Evolutionary conservation across 2,329 filamentous ascomycete species (phyloP).

Genomic region (Mariannaea sp.): DNA sequence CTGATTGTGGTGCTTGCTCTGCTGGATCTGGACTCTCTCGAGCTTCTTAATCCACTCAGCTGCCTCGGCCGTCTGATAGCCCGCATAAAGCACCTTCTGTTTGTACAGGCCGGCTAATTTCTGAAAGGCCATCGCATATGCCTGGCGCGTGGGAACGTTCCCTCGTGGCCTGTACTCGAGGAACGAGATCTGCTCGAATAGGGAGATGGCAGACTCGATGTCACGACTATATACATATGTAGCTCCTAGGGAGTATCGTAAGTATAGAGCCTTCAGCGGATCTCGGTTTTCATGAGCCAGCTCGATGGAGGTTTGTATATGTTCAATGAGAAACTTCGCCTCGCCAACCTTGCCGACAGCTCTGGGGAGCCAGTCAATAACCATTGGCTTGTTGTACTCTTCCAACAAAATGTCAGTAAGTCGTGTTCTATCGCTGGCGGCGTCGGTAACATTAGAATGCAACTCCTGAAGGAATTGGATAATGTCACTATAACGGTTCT

Average conservation of each 20-base stretch:
- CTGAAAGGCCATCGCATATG: conserved; percentile 48
- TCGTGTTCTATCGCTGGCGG: conserved; percentile 34
- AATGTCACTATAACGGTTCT: conserved; percentile 44
- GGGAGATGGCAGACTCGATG: conserved; percentile 41
- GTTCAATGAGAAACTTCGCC: conserved; percentile 38
- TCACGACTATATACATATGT: conserved; percentile 44
- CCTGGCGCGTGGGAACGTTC: conserved; percentile 46
- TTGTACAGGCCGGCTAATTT: conserved; percentile 47
- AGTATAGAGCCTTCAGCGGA: conserved; percentile 44
- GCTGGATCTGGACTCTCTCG: conserved; percentile 44
- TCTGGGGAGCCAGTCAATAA: conserved; percentile 49
- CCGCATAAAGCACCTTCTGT: conserved; percentile 39
- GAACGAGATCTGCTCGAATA: conserved; percentile 45
- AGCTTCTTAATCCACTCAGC: conserved; percentile 43
- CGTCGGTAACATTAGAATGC: conserved; percentile 34
- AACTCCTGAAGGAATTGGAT: conserved; percentile 44
- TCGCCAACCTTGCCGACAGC: conserved; percentile 44
- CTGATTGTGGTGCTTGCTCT: conserved; percentile 45
- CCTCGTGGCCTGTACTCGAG: conserved; percentile 47
- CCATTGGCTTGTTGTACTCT: conserved; percentile 41
- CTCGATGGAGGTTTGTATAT: conserved; percentile 41
- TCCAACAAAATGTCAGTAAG: conserved; percentile 45
- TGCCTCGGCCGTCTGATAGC: conserved; percentile 35
- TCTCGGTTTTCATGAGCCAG: conserved; percentile 43
- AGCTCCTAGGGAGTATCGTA: conserved; percentile 45